Evolutionary conservation across 257 asterid species (phyloP).

Genomic region (Avicennia marina): DNA sequence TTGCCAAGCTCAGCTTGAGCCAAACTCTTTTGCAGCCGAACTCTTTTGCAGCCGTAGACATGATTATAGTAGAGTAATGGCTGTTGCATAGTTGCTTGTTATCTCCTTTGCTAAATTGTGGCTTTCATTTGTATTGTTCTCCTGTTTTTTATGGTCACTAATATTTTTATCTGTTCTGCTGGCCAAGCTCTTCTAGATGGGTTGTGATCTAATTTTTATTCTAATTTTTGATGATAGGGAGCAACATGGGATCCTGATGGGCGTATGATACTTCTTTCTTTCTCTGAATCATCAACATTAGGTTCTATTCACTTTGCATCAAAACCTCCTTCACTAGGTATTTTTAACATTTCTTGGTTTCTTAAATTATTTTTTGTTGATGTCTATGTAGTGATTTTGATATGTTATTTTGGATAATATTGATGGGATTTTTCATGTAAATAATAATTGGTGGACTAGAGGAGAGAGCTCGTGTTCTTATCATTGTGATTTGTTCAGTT

Average conservation of each 20-base stretch:
- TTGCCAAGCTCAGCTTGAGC: not conserved
- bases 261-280: slow-evolving; percentile 69
- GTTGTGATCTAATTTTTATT: not conserved
- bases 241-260: slow-evolving; percentile 99
- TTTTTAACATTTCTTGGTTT: slow-evolving; percentile 16
- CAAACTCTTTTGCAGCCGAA: not conserved
- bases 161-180: too few species aligned
- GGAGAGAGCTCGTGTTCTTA: too few species aligned
- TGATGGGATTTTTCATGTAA: too few species aligned
- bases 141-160: too few species aligned
- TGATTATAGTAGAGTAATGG: not conserved
- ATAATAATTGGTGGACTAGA: too few species aligned
- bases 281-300: slow-evolving; percentile 67
- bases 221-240: slow-evolving; percentile 48
- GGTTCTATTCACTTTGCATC: slow-evolving; percentile 93
- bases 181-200: not conserved
- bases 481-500: too few species aligned
- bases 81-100: slow-evolving; percentile 8
- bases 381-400: not conserved
- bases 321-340: slow-evolving; percentile 93
- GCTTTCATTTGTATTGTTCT: slow-evolving; percentile 3
- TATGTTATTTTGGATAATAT: too few species aligned
- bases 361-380: slow-evolving; percentile 1
- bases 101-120: slow-evolving; percentile 7
- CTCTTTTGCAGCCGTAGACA: not conserved